Percentiles rank a stretch among this genome's conserved stretches.
phyloP scores from a whole-genome alignment of 2,329 filamentous ascomycete species.

The Coleophoma eucalyptorum region DNA sequence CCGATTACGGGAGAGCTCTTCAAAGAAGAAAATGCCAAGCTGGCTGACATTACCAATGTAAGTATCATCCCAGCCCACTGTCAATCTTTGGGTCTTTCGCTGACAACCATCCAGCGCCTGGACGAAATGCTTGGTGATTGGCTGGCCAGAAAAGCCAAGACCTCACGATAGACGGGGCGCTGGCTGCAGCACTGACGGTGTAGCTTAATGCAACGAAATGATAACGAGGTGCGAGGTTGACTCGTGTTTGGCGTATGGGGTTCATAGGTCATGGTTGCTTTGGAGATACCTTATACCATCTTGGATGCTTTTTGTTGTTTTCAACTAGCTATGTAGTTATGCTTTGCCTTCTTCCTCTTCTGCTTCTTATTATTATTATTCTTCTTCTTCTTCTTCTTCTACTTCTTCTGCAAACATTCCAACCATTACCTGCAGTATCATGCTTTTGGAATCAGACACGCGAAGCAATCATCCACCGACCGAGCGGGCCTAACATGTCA shows the following conservation, averaged over 20 bases:
- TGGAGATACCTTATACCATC: conserved; percentile 14
- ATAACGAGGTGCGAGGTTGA: conserved; percentile 15
- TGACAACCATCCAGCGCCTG: conserved; percentile 54
- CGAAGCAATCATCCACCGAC: too few species aligned
- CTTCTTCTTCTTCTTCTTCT: too few species aligned
- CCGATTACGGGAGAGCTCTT: conserved; percentile 79
- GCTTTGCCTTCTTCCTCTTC: neutral
- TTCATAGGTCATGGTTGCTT: conserved; percentile 5
- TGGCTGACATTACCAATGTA: conserved; percentile 81
- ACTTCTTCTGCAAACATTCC: too few species aligned
- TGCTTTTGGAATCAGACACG: too few species aligned
- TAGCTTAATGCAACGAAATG: conserved; percentile 23
- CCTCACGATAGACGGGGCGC: conserved; percentile 22
- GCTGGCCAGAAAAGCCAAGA: conserved; percentile 64
- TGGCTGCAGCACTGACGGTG: neutral
- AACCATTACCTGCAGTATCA: too few species aligned
- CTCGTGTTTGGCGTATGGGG: conserved; percentile 9
- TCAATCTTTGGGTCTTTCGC: conserved; percentile 1
- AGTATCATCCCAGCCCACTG: conserved; percentile 30
- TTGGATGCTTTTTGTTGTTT: conserved; percentile 12
- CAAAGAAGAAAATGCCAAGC: conserved; percentile 78
- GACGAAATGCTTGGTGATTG: conserved; percentile 84
- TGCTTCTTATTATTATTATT: too few species aligned
- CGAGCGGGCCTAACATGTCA: too few species aligned
- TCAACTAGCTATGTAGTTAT: conserved; percentile 3